Conservation (phyloP, 192 early-diverging fungal species). For the Phycomyces blakesleeanus region DNA sequence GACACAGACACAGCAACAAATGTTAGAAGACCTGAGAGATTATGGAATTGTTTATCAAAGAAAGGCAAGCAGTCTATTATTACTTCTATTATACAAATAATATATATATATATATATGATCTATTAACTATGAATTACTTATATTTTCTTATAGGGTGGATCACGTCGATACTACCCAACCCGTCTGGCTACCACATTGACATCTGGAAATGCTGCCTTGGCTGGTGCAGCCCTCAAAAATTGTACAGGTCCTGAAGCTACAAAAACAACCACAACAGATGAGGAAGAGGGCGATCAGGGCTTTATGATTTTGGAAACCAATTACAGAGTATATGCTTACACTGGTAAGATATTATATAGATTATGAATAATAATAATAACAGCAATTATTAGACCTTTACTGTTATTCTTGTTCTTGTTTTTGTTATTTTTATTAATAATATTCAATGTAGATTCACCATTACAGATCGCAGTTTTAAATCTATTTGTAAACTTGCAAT, state of each 20-base stretch:
- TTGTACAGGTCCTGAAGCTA: conserved; percentile 17
- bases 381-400: no score
- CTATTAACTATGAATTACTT: conserved; percentile 6
- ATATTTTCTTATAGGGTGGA: conserved; percentile 38
- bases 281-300: conserved; percentile 57
- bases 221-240: conserved; percentile 37
- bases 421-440: conserved; percentile 4
- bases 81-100: conserved; percentile 3
- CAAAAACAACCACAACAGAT: conserved; percentile 20
- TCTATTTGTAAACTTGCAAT: conserved; percentile 80
- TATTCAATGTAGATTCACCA: conserved; percentile 60
- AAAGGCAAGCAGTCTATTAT: conserved; percentile 43
- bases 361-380: no score
- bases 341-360: conserved; percentile 52
- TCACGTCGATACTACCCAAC: conserved; percentile 86
- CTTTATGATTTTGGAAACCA: conserved; percentile 93
- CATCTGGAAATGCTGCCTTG: conserved; percentile 63
- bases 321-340: conserved; percentile 93
- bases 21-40: conserved; percentile 85
- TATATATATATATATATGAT: neutral
- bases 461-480: conserved; percentile 92
- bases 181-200: conserved; percentile 84
- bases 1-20: conserved; percentile 75
- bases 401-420: neutral
- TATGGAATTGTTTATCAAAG: conserved; percentile 90